Evolutionary conservation across 305 asterid genomes (phyloP).

Genomic region (Solanum chacoense): DNA sequence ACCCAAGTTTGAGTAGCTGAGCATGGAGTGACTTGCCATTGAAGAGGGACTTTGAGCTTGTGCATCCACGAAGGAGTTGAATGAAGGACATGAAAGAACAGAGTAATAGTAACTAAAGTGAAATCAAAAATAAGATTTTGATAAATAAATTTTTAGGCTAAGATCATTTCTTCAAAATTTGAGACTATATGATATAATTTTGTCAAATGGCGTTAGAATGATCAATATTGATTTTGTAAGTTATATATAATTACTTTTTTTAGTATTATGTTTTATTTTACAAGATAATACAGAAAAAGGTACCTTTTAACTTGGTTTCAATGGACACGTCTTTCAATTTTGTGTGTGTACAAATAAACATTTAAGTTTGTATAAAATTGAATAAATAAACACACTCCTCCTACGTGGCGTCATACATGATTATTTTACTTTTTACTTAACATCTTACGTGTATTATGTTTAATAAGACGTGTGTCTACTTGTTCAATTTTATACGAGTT

Average conservation of each 20-base stretch:
- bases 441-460: too few relatives aligned
- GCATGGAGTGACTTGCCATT: conserved; percentile 55
- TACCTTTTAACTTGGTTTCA: too few relatives aligned
- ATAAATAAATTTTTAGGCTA: background rate
- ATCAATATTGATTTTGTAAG: too few relatives aligned
- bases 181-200: background rate
- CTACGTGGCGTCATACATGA: too few relatives aligned
- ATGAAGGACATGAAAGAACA: conserved; percentile 23
- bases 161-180: background rate
- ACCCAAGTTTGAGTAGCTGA: conserved; percentile 32
- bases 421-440: accelerated
- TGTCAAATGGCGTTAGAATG: background rate
- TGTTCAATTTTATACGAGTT: too few relatives aligned
- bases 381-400: too few relatives aligned
- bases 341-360: too few relatives aligned
- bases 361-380: too few relatives aligned
- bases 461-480: too few relatives aligned
- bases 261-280: too few relatives aligned
- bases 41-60: conserved; percentile 25
- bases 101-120: background rate
- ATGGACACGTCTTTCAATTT: accelerated
- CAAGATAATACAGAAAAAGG: too few relatives aligned
- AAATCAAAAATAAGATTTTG: background rate
- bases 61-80: conserved; percentile 44
- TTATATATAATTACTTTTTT: too few relatives aligned